Base-by-base conservation (phyloP, 257 asterid genomes). In the Echites panduratus region DNA sequence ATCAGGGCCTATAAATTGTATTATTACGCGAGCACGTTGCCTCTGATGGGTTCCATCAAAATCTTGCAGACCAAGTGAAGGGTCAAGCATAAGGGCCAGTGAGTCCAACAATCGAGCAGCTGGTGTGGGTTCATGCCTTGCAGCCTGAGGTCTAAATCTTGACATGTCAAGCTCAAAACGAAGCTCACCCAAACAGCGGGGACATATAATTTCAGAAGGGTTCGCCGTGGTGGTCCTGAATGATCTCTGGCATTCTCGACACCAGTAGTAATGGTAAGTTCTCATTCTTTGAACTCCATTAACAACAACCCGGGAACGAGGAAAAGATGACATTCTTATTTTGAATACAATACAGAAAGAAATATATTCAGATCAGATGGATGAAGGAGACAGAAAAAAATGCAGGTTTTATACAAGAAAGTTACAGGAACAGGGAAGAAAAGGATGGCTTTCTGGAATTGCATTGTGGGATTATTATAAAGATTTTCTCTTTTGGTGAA, bases 211-310 rank as follows among this genome's bases (percentile, higher is more conserved):
- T n/a, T 88, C 96, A 26, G 74, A 68, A 0, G 97, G 96, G 79
- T 89, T 79, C 47, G 88, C 35, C 44, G 97, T 83, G 59, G 89
- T 90, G 70, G 97, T 89, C 19, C 99, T 66, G 40, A 89, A 70
- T 66, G 95, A 85, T 67, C 91, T 88, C 52, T 78, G 93, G 78
- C 99, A 91, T 5, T 73, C 76, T 1, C 89, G 80, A 58, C 97
- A 94, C 97, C 99, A 91, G 5, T 91, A 89, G 85, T 86, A 91
- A 53, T 94, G 97, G 81, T 87, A 86, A 0, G 92, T 94, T 68
- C 97, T 72, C 66, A 81, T 76, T 79, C 97, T 81, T 38, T 74
- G 89, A 11, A 82, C 78, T n/a, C 97, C 96, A 66, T 88, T 89
- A 9, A 86, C 87, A 8, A 72, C 27, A 1, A 82, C 80, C 3